Base-by-base conservation (phyloP, 768 basidiomycete genomes). In the Holtermanniella nyarrowii region DNA sequence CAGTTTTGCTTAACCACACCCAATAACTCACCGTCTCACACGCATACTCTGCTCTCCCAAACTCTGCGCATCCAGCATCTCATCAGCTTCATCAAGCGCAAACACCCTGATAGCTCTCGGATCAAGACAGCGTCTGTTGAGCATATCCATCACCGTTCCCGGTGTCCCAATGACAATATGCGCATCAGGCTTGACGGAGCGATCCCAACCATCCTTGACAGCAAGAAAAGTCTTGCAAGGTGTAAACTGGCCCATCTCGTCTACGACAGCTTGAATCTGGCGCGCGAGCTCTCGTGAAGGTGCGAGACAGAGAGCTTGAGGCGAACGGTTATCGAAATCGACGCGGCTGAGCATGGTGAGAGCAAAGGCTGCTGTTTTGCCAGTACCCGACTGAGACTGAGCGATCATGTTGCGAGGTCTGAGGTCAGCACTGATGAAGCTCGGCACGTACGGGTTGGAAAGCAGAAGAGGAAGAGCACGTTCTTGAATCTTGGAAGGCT, bases 341-440 rank as follows among this genome's bases (percentile, higher is more conserved):
- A 97, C 79, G 39, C 93, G 82, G 68, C 86, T 90, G 14, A 97
- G 79, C 91, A 99, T 97, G 11, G 93, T 91, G 45, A 99, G 77
- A 12, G 90, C 88, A 70, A 99, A 99, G 10, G 95, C 95, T 3
- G 95, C 95, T 2, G 95, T 97, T 76, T 99, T 99, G 45, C 95
- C 95, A 7, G 95, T 99, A 37, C 95, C 95, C 26, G 95, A 97
- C 66, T 99, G 95, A 47, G 91, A 97, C 74, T 99, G 95, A 16
- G 90, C 95, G 67, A 97, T 97, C 85, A 97, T 91, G 73, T 97
- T 97, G 48, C 83, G 84, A 11, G 93, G 85, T n/a, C 93, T 99
- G 66, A 0, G 18, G 20, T 24, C 25, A 14, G 20, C 13, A 24
- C 39, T 18, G 5, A 10, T 46, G 4, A n/a, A 7, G 21, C 14